These are phyloP conservation scores for Plasmodium gonderi DNA, from an alignment of 169 alveolate genomes.

Conservation along the genomic window DNA sequence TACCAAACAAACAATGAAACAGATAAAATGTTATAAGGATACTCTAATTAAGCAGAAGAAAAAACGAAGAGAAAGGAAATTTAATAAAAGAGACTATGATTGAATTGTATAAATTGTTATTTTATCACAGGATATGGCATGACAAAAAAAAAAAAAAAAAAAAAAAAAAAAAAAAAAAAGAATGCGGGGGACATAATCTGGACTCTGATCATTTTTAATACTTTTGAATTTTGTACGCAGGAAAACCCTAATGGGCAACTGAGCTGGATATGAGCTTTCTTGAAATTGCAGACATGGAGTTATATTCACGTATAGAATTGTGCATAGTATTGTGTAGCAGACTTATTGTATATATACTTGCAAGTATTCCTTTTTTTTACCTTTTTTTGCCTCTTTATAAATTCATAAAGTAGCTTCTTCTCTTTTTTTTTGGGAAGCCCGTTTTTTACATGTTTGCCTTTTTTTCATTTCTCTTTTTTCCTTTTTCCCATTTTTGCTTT, in stretches of 20 bases:
- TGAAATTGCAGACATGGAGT: too few species aligned
- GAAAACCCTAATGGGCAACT: neutral
- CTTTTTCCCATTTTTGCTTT: neutral
- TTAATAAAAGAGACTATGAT: constrained; percentile 47
- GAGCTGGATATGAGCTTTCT: neutral
- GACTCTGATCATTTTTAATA: too few species aligned
- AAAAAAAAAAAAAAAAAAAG: neutral
- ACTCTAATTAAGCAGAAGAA: constrained; percentile 31
- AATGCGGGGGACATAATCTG: too few species aligned
- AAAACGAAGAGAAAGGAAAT: constrained; percentile 41
- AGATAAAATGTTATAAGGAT: constrained; percentile 57
- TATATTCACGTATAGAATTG: too few species aligned
- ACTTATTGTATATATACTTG: neutral
- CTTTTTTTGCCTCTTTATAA: neutral
- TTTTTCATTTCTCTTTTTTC: neutral
- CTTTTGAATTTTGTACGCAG: too few species aligned
- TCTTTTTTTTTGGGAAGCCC: neutral
- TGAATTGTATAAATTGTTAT: neutral
- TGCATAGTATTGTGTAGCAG: too few species aligned
- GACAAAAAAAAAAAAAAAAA: too few species aligned
- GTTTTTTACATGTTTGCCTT: neutral
- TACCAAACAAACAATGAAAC: too few species aligned
- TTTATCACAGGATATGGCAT: neutral
- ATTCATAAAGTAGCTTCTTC: neutral
- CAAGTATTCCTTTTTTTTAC: neutral